Evolutionary conservation across 1,284 basidiomycete genomes (phyloP).

Genomic region (Golubevia pallescens): DNA sequence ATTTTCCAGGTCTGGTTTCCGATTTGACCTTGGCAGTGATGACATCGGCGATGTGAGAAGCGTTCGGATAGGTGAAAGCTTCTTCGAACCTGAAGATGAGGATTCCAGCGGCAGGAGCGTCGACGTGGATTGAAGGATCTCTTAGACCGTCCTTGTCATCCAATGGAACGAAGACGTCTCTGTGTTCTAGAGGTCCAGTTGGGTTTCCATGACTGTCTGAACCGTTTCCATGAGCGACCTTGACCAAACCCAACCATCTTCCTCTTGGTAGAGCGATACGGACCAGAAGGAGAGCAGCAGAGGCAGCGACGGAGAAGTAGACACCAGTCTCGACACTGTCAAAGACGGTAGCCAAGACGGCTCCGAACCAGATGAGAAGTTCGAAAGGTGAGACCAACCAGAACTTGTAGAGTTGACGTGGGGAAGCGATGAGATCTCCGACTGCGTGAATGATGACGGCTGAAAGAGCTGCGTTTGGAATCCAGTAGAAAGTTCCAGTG

Average conservation of each 20-base stretch:
- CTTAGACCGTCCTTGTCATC: conserved; percentile 69
- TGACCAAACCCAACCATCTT: conserved; percentile 82
- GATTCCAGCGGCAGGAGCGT: conserved; percentile 82
- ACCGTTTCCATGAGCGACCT: neutral
- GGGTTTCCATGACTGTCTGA: neutral
- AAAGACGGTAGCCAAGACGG: conserved; percentile 78
- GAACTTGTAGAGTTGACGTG: conserved; percentile 84
- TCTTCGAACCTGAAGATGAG: conserved; percentile 93
- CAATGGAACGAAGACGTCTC: conserved; percentile 83
- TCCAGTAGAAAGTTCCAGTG: conserved; percentile 47
- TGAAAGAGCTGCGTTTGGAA: conserved; percentile 73
- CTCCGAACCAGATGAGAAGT: conserved; percentile 85
- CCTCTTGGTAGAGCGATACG: conserved; percentile 90
- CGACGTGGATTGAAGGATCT: conserved; percentile 76
- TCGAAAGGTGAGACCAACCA: conserved; percentile 94
- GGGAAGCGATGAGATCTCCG: conserved; percentile 86
- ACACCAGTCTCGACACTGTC: conserved; percentile 84
- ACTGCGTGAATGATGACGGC: conserved; percentile 93
- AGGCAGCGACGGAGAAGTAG: conserved; percentile 84
- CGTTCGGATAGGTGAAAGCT: conserved; percentile 91
- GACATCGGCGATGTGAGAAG: conserved; percentile 76
- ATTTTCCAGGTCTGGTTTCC: conserved; percentile 74
- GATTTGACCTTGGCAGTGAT: conserved; percentile 82
- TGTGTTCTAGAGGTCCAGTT: neutral
- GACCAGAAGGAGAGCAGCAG: conserved; percentile 81